phyloP scores from a whole-genome alignment of 345 rosid genomes.

The Syzygium aqueum region DNA sequence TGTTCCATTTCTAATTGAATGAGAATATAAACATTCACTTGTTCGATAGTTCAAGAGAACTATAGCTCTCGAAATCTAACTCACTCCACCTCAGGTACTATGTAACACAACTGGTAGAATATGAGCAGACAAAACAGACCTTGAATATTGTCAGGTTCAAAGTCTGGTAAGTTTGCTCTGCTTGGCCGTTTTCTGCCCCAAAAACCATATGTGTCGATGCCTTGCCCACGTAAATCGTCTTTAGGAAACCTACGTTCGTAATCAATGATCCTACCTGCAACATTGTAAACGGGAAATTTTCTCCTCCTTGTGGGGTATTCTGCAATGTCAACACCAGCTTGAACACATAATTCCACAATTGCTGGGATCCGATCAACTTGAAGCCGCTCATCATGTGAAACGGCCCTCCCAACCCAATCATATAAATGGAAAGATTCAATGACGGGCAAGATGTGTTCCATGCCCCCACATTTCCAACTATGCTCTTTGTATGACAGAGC shows the following conservation, averaged over 20 bases:
- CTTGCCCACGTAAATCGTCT: conserved; percentile 25
- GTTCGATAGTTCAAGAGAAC: neutral
- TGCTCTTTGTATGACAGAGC: conserved; percentile 35
- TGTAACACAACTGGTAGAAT: neutral
- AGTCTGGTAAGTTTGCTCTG: neutral
- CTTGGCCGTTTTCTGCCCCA: conserved; percentile 26
- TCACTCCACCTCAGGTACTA: neutral
- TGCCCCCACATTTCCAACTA: conserved; percentile 25
- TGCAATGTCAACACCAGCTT: conserved; percentile 39
- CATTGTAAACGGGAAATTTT: conserved; percentile 25
- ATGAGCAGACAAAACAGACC: conserved; percentile 13
- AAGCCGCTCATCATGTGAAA: conserved; percentile 37
- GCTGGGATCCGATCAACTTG: conserved; percentile 40
- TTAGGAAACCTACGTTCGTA: conserved; percentile 39
- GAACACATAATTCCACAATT: conserved; percentile 40
- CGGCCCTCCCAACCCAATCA: conserved; percentile 45
- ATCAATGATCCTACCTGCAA: conserved; percentile 32
- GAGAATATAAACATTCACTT: neutral
- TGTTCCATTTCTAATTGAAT: neutral
- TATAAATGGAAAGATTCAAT: conserved; percentile 46
- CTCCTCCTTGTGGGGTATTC: conserved; percentile 43
- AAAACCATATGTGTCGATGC: conserved; percentile 29
- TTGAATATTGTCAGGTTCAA: conserved; percentile 7
- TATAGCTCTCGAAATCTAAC: neutral
- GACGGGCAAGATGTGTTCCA: conserved; percentile 23